Conservation (phyloP, 371 early-diverging fungal genomes). For the Conidiobolus coronatus region DNA sequence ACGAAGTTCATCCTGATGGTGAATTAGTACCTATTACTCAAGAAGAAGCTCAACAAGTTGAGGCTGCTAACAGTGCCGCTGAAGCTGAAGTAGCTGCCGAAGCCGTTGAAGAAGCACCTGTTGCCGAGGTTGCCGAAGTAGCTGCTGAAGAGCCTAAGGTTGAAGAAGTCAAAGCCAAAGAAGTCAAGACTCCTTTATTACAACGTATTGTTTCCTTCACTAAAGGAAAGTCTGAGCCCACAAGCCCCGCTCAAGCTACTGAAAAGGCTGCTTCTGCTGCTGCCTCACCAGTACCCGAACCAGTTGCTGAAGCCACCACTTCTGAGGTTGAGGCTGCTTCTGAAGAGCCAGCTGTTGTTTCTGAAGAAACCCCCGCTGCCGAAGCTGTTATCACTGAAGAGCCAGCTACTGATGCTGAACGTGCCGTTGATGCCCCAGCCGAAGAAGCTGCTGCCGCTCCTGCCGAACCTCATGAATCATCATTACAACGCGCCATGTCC, state of each 20-base stretch:
- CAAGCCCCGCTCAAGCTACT: background rate
- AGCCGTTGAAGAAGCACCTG: background rate
- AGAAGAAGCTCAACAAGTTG: background rate
- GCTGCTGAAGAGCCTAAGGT: slow-evolving; percentile 2
- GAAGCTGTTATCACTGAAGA: background rate
- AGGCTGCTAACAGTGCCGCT: background rate
- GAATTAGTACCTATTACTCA: background rate
- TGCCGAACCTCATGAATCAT: background rate
- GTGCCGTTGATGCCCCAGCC: background rate
- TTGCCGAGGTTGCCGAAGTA: background rate
- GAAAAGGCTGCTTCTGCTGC: no score
- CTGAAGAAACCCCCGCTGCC: background rate
- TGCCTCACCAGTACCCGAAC: no score
- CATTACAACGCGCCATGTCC: background rate
- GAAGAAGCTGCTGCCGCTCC: slow-evolving; percentile 1
- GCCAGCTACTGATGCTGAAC: background rate
- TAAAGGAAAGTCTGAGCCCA: background rate
- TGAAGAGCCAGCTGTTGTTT: background rate
- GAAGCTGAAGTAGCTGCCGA: background rate
- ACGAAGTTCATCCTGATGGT: background rate
- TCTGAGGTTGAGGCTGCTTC: background rate
- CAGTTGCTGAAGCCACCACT: no score
- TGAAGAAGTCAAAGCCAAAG: slow-evolving; percentile 1
- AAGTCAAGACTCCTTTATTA: background rate
- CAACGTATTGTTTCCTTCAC: no score